phyloP scores from a whole-genome alignment of 371 early-diverging fungal species.

The Mortierella sp. region DNA sequence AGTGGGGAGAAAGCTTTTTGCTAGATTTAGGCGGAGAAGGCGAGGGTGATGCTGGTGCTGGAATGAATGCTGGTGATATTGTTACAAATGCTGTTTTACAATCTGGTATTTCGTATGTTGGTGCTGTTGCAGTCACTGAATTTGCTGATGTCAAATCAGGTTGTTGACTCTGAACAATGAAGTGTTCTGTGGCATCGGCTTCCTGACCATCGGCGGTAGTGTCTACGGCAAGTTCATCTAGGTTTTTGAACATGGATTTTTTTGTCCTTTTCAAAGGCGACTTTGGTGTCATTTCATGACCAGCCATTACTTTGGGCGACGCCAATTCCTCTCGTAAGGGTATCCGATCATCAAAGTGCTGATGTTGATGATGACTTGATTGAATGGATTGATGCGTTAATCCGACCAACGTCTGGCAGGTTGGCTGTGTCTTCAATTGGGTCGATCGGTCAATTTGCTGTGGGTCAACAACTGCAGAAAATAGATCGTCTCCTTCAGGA shows the following conservation, averaged over 20 bases:
- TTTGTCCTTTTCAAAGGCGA: constrained; percentile 23
- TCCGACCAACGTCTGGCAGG: not conserved
- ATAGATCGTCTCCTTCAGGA: constrained; percentile 19
- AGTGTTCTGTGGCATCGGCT: too few species aligned
- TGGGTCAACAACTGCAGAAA: not conserved
- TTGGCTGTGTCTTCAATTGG: not conserved
- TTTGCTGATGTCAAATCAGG: not conserved
- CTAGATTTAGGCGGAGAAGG: not conserved
- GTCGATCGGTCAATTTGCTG: not conserved
- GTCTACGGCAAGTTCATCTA: constrained; percentile 23
- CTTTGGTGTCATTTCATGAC: not conserved
- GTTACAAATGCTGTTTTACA: constrained; percentile 7
- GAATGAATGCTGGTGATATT: constrained; percentile 3
- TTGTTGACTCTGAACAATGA: not conserved
- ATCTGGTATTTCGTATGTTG: not conserved
- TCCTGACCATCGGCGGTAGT: not conserved
- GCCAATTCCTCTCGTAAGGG: not conserved
- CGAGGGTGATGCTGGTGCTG: not conserved
- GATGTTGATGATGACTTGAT: constrained; percentile 8
- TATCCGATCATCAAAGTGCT: not conserved
- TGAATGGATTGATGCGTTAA: constrained; percentile 15
- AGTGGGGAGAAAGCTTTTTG: constrained; percentile 1
- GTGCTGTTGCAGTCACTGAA: not conserved
- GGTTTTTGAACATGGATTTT: constrained; percentile 34
- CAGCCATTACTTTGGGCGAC: not conserved